These are phyloP conservation scores for Citrus cavaleriei DNA, from an alignment of 345 rosid species.

Conservation along the genomic window DNA sequence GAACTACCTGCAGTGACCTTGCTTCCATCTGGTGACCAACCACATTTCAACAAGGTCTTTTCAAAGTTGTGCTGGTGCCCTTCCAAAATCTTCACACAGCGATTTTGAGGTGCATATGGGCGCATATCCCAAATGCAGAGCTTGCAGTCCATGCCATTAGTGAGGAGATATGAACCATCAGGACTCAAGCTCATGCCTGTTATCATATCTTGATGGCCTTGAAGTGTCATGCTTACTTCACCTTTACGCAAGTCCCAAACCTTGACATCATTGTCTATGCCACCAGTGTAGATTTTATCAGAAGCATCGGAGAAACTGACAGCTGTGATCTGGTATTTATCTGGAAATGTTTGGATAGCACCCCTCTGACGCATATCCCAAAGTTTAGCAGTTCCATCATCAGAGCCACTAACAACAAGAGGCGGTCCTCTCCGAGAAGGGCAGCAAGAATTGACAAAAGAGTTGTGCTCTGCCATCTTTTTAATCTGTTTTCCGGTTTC, in stretches of 20 bases:
- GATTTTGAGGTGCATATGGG: conserved; percentile 94
- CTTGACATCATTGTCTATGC: conserved; percentile 84
- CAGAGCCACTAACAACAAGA: conserved; percentile 90
- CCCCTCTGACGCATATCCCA: conserved; percentile 99
- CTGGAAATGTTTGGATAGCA: conserved; percentile 98
- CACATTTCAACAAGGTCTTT: conserved; percentile 81
- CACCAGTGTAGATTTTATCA: conserved; percentile 90
- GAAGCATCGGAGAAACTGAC: conserved; percentile 94
- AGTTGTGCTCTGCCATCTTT: conserved; percentile 95
- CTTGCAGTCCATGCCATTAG: conserved; percentile 93
- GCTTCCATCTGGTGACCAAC: conserved; percentile 96
- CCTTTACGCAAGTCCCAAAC: conserved; percentile 92
- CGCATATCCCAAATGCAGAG: conserved; percentile 98
- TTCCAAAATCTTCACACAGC: conserved; percentile 85
- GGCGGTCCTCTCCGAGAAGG: conserved; percentile 91
- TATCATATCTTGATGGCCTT: conserved; percentile 94
- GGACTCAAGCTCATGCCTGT: conserved; percentile 94
- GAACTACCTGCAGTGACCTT: conserved; percentile 95
- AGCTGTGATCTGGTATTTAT: conserved; percentile 94
- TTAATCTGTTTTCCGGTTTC: conserved; percentile 92
- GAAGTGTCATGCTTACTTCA: conserved; percentile 86
- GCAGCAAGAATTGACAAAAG: conserved; percentile 91
- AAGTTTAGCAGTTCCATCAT: conserved; percentile 95
- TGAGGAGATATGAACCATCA: conserved; percentile 94
- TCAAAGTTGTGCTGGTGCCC: conserved; percentile 99